Evolutionary conservation across 345 rosid genomes (phyloP).

Genomic region (Hibiscus tridactylites): DNA sequence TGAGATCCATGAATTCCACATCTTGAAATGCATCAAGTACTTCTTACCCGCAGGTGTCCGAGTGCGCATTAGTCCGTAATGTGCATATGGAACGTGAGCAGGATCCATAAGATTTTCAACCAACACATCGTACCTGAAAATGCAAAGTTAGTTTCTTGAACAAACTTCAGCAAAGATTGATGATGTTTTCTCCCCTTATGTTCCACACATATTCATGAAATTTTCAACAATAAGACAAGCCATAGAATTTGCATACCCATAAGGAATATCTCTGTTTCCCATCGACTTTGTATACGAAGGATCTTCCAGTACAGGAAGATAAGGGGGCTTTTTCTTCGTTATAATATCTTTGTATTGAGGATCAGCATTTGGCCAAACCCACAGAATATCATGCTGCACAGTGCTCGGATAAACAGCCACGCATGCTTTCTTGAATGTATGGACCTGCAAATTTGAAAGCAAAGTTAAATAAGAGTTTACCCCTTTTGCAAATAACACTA

Average conservation of each 20-base stretch:
- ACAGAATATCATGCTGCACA: constrained; percentile 68
- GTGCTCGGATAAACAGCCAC: constrained; percentile 64
- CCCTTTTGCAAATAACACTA: not conserved
- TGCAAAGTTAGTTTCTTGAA: not conserved
- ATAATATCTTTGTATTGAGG: constrained; percentile 60
- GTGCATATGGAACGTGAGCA: constrained; percentile 92
- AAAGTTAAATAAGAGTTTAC: not conserved
- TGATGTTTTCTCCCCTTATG: not conserved
- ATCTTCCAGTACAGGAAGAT: constrained; percentile 64
- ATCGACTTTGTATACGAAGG: constrained; percentile 55
- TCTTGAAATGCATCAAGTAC: not conserved
- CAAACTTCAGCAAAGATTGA: not conserved
- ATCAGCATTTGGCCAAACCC: constrained; percentile 92
- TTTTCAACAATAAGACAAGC: too few relatives aligned
- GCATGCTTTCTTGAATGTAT: constrained; percentile 69
- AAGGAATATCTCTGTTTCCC: constrained; percentile 74
- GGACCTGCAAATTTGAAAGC: constrained; percentile 36
- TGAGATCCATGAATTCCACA: constrained; percentile 1
- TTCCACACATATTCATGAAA: too few relatives aligned
- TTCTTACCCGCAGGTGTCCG: constrained; percentile 33
- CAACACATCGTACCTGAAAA: constrained; percentile 70
- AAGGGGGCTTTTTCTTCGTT: constrained; percentile 59
- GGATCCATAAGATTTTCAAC: constrained; percentile 91
- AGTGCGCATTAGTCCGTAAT: constrained; percentile 56
- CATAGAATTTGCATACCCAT: constrained; percentile 40